phyloP scores from a whole-genome alignment of 139 green algal genomes.

The Haematococcus lacustris region DNA sequence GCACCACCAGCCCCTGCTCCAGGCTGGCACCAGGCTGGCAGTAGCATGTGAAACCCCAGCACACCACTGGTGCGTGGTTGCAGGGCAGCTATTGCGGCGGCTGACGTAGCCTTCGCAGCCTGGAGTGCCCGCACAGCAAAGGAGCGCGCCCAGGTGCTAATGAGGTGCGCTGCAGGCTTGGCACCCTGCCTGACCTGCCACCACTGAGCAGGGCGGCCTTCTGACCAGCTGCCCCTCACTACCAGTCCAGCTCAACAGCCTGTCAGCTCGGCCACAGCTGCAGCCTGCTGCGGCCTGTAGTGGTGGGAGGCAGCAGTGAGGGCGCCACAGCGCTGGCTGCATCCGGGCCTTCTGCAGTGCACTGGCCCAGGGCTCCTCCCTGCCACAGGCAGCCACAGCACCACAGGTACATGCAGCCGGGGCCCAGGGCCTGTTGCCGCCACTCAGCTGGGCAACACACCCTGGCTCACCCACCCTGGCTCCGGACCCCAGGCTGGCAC shows the following conservation, averaged over 20 bases:
- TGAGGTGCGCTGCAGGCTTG: constrained; percentile 39
- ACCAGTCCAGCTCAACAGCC: neutral
- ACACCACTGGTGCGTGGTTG: too few species aligned
- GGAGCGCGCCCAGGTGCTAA: constrained; percentile 52
- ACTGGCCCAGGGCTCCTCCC: neutral
- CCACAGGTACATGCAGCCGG: neutral
- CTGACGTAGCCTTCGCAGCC: constrained; percentile 46
- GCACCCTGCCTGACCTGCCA: too few species aligned
- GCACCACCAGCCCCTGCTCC: too few species aligned
- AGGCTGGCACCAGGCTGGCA: too few species aligned
- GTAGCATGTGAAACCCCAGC: too few species aligned
- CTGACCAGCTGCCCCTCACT: too few species aligned
- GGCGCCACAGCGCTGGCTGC: neutral
- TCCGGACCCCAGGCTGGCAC: neutral
- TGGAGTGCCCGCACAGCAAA: constrained; percentile 56
- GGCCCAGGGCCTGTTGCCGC: neutral
- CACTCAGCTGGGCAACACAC: neutral
- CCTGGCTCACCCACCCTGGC: too few species aligned
- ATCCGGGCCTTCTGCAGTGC: neutral
- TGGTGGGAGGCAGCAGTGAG: neutral
- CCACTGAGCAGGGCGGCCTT: too few species aligned
- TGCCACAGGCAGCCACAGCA: neutral
- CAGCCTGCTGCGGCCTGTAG: neutral
- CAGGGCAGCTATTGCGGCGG: constrained; percentile 57
- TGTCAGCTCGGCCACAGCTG: too few species aligned